A percentile compares a stretch with the other conserved stretches of the same genome.
Conservation (phyloP, 345 rosid genomes). For the Citrus hindsii region DNA sequence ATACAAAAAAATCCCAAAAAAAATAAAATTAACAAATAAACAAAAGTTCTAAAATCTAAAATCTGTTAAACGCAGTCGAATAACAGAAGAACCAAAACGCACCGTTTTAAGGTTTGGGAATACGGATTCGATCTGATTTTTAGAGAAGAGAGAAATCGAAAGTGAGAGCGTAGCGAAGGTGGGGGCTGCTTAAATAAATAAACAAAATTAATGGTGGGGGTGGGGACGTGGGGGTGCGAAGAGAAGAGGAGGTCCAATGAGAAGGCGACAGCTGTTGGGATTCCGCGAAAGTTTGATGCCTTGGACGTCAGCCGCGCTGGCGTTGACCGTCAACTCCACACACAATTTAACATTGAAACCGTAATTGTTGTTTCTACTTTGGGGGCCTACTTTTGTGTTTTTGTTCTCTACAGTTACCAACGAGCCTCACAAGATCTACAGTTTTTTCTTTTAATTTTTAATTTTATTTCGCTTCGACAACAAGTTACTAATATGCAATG, state of each 20-base stretch:
- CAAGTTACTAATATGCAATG: no score
- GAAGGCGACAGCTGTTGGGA: slow-evolving; percentile 31
- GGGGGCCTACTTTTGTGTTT: background rate
- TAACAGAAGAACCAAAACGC: background rate
- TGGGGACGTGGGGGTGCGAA: no score
- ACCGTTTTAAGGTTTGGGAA: slow-evolving; percentile 9
- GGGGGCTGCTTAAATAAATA: background rate
- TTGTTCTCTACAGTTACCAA: background rate
- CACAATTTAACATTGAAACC: background rate
- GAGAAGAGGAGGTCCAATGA: slow-evolving; percentile 27
- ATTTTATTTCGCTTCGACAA: no score
- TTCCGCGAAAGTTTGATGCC: slow-evolving; percentile 13
- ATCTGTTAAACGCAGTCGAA: no score
- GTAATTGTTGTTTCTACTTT: background rate
- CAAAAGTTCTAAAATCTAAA: background rate
- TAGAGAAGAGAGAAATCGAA: background rate
- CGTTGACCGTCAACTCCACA: slow-evolving; percentile 31
- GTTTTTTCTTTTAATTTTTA: background rate
- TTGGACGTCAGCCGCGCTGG: slow-evolving; percentile 22
- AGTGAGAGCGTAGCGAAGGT: background rate
- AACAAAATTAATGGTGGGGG: background rate
- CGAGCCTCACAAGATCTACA: background rate
- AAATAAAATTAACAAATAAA: background rate
- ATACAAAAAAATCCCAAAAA: background rate
- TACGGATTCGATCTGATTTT: background rate